Percentiles rank a stretch among this genome's conserved stretches.
These are phyloP conservation scores for Fragilaria crotonensis DNA, from an alignment of 108 stramenopile species.

Conservation along the genomic window DNA sequence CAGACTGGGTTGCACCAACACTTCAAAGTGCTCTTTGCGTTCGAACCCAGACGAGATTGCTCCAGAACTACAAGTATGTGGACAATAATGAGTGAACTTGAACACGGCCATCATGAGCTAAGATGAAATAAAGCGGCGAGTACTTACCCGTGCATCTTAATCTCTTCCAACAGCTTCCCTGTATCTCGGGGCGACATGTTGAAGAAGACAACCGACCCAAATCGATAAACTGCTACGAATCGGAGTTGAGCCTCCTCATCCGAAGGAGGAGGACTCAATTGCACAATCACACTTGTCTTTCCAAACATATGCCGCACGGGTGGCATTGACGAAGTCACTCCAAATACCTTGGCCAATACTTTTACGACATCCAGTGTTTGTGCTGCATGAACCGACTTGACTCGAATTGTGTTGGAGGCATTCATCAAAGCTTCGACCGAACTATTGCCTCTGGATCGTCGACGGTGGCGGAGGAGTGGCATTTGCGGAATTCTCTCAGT, in stretches of 20 bases:
- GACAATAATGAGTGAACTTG: background rate
- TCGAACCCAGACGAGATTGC: constrained; percentile 68
- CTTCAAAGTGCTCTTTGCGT: constrained; percentile 77
- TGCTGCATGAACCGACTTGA: constrained; percentile 60
- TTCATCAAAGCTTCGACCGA: too few species aligned
- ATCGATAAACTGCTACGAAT: constrained; percentile 83
- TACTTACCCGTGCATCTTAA: constrained; percentile 52
- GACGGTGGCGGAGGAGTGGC: too few species aligned
- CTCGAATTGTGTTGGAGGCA: constrained; percentile 19
- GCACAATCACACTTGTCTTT: constrained; percentile 48
- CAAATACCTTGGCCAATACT: constrained; percentile 61
- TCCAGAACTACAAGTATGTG: background rate
- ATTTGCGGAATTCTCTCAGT: too few species aligned
- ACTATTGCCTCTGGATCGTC: too few species aligned
- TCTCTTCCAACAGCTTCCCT: constrained; percentile 44
- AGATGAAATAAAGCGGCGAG: background rate
- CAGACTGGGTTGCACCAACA: constrained; percentile 67
- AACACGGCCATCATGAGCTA: background rate
- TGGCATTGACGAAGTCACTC: constrained; percentile 27
- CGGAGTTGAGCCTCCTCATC: constrained; percentile 14
- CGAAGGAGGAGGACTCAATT: constrained; percentile 35
- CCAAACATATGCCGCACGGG: constrained; percentile 60
- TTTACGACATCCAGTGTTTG: constrained; percentile 61
- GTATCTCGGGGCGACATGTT: constrained; percentile 70
- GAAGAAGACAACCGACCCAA: constrained; percentile 88